phyloP scores from a whole-genome alignment of 208 protist species.

The Vickermania spadyakhi region DNA sequence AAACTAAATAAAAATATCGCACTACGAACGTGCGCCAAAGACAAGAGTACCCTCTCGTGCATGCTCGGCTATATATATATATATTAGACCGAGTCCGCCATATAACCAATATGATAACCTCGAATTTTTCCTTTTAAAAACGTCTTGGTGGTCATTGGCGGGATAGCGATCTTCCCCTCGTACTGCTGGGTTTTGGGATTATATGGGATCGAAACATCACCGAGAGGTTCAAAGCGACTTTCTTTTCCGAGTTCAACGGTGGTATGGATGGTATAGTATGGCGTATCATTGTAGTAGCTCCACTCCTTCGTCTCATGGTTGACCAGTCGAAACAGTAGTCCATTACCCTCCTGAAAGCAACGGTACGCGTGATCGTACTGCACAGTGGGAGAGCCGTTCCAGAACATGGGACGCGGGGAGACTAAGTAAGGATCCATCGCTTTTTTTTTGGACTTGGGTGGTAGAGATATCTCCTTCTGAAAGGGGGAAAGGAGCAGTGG shows the following conservation, averaged over 20 bases:
- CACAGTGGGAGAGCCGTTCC: conserved; percentile 1
- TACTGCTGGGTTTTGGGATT: background rate
- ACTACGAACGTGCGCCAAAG: too few relatives aligned
- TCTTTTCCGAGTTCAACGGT: conserved; percentile 3
- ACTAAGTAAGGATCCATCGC: too few relatives aligned
- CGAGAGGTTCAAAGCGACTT: background rate
- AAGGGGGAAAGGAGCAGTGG: too few relatives aligned
- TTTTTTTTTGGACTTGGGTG: too few relatives aligned
- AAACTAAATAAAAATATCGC: too few relatives aligned
- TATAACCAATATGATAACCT: background rate
- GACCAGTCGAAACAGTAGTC: conserved; percentile 6
- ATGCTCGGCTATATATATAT: too few relatives aligned
- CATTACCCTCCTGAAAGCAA: conserved; percentile 9
- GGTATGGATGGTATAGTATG: conserved; percentile 10
- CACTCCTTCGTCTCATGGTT: conserved; percentile 3
- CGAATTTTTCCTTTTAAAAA: background rate
- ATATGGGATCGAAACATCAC: background rate
- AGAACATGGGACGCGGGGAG: background rate
- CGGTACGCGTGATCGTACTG: conserved; percentile 9
- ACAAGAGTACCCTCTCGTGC: too few relatives aligned
- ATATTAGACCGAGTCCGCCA: background rate
- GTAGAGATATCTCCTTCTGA: background rate
- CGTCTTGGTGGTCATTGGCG: background rate
- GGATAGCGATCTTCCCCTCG: background rate
- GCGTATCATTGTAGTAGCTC: conserved; percentile 23